Evolutionary conservation across 768 basidiomycete species (phyloP), one percentile per base, ranked within the genome.

Genomic region (Tylopilus rubrobrunneus): DNA sequence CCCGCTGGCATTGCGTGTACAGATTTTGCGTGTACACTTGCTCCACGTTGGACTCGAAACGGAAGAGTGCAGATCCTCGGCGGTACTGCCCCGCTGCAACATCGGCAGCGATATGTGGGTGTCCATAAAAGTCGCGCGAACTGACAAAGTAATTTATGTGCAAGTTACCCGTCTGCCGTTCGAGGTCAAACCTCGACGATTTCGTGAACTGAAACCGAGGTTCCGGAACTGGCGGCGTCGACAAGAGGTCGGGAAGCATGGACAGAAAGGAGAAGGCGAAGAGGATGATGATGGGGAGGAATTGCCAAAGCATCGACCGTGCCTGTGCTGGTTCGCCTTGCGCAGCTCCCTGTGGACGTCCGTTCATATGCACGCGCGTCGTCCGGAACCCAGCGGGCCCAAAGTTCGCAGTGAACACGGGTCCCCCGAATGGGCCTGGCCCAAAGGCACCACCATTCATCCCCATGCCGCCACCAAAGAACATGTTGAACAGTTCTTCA

Each of bases 401-500:
- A 73, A 91, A 96, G 46, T 79, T 75, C 17, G 87, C 78, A 0
- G 87, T 83, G 68, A 95, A 95, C 33, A 92, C 81, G 78, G 74
- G 67, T 57, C 60, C 61, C 1, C 59, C 62, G 34, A 65, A 68
- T 56, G 83, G 81, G 2, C 81, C 78, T 11, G 79, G 76, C n/a
- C 84, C 82, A 56, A 79, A 80, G 52, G 68, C 74, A n/a, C 73
- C 79, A 28, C 75, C 77, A 19, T 70, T 70, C 65, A 65, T 61
- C 14, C 62, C 64, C 52, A 76, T 79, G 1, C 79, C 78, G 19
- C 78, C 82, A 23, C 92, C 92, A 68, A 98, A 98, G 82, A 98
- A 97, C 89, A 96, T 94, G 67, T 98, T 96, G 76, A 98, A 98
- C 52, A 98, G 67, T 54, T 98, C 96, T 72, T 98, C 96, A 6